Conservation (phyloP, 345 rosid genomes). For the Firmiana major region DNA sequence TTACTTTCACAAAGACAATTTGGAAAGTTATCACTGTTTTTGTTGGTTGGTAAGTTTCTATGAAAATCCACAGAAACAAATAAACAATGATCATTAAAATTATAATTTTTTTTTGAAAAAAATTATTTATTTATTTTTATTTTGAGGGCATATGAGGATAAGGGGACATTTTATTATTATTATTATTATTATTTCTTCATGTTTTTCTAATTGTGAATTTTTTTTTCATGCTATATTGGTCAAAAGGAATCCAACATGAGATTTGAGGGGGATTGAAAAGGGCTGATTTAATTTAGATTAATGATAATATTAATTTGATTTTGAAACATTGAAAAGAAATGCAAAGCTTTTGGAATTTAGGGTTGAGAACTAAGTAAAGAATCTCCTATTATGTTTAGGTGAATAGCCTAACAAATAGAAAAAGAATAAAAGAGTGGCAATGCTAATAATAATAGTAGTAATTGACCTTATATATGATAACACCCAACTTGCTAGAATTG, state of each 20-base stretch:
- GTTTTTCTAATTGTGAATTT: background rate
- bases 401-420: background rate
- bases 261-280: background rate
- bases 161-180: background rate
- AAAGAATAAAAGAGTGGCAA: background rate
- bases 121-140: too few species aligned
- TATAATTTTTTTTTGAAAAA: background rate
- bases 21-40: background rate
- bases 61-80: background rate
- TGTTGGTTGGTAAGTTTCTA: constrained; percentile 3
- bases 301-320: background rate
- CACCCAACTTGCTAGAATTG: background rate
- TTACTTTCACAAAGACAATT: background rate
- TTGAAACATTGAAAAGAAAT: background rate
- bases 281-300: background rate
- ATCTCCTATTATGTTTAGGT: background rate
- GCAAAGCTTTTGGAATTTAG: background rate
- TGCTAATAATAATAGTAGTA: background rate
- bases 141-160: background rate
- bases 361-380: background rate
- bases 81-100: background rate
- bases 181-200: background rate
- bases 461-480: background rate
- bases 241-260: background rate
- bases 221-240: background rate